Percentiles rank a stretch among this genome's conserved stretches.
Conservation (phyloP, 2,329 filamentous ascomycete species). For the Pleochaeta shiraiana region DNA sequence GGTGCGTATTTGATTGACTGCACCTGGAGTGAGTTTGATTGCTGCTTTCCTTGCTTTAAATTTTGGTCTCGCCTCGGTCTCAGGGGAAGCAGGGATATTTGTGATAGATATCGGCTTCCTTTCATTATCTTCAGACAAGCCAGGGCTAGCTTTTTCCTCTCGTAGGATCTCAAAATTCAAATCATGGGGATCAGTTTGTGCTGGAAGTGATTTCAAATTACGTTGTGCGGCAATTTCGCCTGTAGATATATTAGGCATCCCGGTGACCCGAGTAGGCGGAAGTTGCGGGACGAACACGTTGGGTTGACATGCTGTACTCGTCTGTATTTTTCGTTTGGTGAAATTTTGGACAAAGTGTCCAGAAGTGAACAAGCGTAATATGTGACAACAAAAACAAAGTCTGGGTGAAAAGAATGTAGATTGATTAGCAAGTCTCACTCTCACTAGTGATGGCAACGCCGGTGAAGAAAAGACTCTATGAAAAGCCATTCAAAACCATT, state of each 20-base stretch:
- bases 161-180: conserved; percentile 5
- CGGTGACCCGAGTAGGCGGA: conserved; percentile 31
- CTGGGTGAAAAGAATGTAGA: no score
- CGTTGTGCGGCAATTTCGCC: not conserved
- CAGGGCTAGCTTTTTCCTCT: conserved; percentile 21
- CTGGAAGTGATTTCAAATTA: not conserved
- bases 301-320: conserved; percentile 36
- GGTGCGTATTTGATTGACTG: conserved; percentile 54
- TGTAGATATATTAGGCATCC: conserved; percentile 36
- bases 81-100: conserved; percentile 18
- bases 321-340: conserved; percentile 40
- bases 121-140: conserved; percentile 38
- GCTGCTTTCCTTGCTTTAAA: conserved; percentile 73
- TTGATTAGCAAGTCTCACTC: no score
- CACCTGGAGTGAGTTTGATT: conserved; percentile 62
- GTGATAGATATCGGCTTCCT: conserved; percentile 37
- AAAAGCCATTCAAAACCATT: no score
- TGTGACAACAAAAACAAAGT: conserved; percentile 17
- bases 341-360: conserved; percentile 22
- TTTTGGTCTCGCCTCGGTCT: conserved; percentile 36
- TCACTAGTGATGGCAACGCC: no score
- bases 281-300: conserved; percentile 32
- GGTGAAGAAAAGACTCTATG: no score
- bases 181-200: conserved; percentile 16
- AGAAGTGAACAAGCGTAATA: conserved; percentile 26